These are phyloP conservation scores for Clitopilus passeckerianus DNA, from an alignment of 768 basidiomycete species.

Conservation along the genomic window DNA sequence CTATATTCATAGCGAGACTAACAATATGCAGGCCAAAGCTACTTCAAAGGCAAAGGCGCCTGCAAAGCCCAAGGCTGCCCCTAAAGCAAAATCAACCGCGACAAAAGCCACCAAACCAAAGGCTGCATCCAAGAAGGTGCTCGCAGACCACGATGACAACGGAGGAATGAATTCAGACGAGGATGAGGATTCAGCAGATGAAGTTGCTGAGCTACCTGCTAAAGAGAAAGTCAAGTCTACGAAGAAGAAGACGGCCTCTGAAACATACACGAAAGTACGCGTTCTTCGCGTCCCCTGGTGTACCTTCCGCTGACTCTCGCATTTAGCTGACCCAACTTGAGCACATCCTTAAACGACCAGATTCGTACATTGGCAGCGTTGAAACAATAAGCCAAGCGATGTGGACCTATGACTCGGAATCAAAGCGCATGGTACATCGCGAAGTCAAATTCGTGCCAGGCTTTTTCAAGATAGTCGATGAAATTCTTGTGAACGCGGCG, in stretches of 20 bases:
- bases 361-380: conserved; percentile 95
- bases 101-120: conserved; percentile 48
- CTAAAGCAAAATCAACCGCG: conserved; percentile 36
- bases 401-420: conserved; percentile 90
- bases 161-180: conserved; percentile 37
- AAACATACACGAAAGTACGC: conserved; percentile 84
- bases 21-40: conserved; percentile 14
- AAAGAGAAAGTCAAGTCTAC: conserved; percentile 17
- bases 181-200: conserved; percentile 35
- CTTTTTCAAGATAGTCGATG: conserved; percentile 99
- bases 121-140: conserved; percentile 55
- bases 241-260: conserved; percentile 87
- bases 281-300: background rate
- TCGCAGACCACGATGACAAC: conserved; percentile 64
- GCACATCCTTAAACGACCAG: conserved; percentile 88
- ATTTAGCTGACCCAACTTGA: conserved; percentile 87
- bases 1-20: conserved; percentile 7
- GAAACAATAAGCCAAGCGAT: conserved; percentile 82
- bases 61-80: conserved; percentile 27
- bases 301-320: background rate
- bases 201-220: conserved; percentile 17
- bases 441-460: conserved; percentile 93
- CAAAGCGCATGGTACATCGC: conserved; percentile 77
- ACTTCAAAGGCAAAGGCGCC: conserved; percentile 22
- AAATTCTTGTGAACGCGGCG: conserved; percentile 98